Percentiles rank a stretch among this genome's conserved stretches.
Evolutionary conservation across 2,329 filamentous ascomycete genomes (phyloP).

Genomic region (Annulohypoxylon truncatum): DNA sequence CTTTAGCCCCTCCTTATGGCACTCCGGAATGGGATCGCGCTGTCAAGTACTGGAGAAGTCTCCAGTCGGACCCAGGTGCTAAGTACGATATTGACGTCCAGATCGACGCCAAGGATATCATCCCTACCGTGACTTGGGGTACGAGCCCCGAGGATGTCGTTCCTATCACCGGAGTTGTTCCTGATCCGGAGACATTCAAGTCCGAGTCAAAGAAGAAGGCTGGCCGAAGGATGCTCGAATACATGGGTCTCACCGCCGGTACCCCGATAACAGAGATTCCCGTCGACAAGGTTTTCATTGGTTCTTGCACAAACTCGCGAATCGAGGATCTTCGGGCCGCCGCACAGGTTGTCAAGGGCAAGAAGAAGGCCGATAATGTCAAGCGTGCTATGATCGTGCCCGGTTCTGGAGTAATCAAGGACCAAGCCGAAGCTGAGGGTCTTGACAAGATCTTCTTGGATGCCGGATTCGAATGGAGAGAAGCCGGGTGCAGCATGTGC

Average conservation of each 20-base stretch:
- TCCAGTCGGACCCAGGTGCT: constrained; percentile 87
- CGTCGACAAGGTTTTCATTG: constrained; percentile 97
- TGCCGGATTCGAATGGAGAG: constrained; percentile 96
- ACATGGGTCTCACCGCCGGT: constrained; percentile 92
- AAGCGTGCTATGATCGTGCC: constrained; percentile 97
- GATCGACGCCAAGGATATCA: constrained; percentile 92
- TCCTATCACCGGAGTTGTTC: constrained; percentile 92
- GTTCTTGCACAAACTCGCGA: constrained; percentile 95
- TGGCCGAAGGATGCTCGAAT: constrained; percentile 86
- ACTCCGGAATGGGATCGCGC: constrained; percentile 92
- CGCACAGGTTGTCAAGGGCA: constrained; percentile 86
- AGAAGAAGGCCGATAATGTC: constrained; percentile 86
- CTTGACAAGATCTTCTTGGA: constrained; percentile 92
- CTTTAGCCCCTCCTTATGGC: constrained; percentile 85
- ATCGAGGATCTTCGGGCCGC: constrained; percentile 95
- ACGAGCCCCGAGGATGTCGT: constrained; percentile 96
- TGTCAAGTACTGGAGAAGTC: constrained; percentile 84
- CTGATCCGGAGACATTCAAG: constrained; percentile 87
- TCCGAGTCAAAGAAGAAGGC: constrained; percentile 83
- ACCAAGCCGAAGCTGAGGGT: constrained; percentile 89
- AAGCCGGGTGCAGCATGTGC: constrained; percentile 99
- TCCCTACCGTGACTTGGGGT: constrained; percentile 95
- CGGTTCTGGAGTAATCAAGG: constrained; percentile 93
- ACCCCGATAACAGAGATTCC: constrained; percentile 92
- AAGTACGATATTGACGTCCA: constrained; percentile 91